Base-by-base conservation (phyloP, 345 rosid species). In the Acer saccharum region DNA sequence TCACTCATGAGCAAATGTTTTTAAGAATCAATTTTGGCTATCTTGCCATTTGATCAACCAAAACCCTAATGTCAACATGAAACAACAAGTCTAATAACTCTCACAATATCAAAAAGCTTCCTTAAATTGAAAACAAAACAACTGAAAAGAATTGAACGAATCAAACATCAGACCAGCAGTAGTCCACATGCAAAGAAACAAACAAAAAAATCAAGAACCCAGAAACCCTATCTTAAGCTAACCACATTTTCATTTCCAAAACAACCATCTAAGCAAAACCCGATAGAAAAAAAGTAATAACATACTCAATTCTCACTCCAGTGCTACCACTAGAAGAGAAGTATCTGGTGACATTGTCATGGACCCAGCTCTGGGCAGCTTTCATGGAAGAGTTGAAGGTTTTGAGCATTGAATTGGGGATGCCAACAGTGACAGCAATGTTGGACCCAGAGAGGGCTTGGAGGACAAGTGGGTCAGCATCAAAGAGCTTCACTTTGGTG, bases 321-420 rank as follows among this genome's bases (percentile, higher is more conserved):
- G 74, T 74, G 77, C 72, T 75, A 55, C 86, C 86, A 10, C 83
- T 76, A 12, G 92, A 77, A 18, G 92, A 72, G 85, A 86, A 81
- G 86, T 90, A 95, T 78, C 98, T 97, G 79, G 98, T 93, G 87
- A 93, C 94, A 83, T 95, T 95, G 76, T 95, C 98, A 83, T 95
- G 98, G 27, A 93, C 95, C 98, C 98, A 95, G 68, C 87, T 90
- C 81, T 81, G 86, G 6, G 94, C 98, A 67, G 88, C 93, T 74
- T 91, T 90, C 78, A 7, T 76, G 9, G 98, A 93, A 20, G 94
- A 90, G 88, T 95, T 95, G 29, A 95, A 68, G 81, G 73, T 86
- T 73, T 79, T 87, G 69, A 95, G 89, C 86, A 92, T 81, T 3
- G 77, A 87, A 81, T 93, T 86, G 10, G 89, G 95, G 67, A 95